Base-by-base conservation (phyloP, 75 land plant species). In the Cunninghamia lanceolata region DNA sequence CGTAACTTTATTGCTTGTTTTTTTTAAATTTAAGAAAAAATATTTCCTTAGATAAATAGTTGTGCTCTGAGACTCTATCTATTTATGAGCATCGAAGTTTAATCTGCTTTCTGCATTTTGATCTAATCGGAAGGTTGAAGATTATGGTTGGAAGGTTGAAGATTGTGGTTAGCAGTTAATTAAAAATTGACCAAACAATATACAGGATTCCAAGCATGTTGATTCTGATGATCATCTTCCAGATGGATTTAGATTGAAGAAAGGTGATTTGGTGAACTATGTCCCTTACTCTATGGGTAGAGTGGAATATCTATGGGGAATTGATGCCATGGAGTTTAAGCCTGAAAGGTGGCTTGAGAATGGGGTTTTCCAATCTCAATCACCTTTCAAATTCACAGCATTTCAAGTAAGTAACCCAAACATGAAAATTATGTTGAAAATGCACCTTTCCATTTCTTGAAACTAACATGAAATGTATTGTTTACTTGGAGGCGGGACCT, bases 401-500 rank as follows among this genome's bases (percentile, higher is more conserved):
- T 92, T 92, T 83, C 93, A 92, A 88, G 93, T 91, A 52, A 35
- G 84, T 17, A 11, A 28, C 13, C n/a, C 19, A 87, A 71, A 34
- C 21, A 30, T 52, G 42, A 83, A 45, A 54, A 30, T 9, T 53
- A 21, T 17, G 35, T 34, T 83, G 25, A 52, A 43, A n/a, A 45
- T 13, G 28, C 13, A 54, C 66, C 63, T 16, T 5, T 19, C 50
- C 1, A 21, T 53, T n/a, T 9, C 63, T 17, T 83, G 56, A 52
- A 83, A 52, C 47, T 30, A 39, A 54, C 21, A 83, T 0, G 9
- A 52, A 2, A 15, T 83, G 40, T 53, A 80, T 80, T 39, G 16
- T 45, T 39, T 83, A 8, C 30, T 17, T 82, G 83, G 92, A 94
- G 96, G 96, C 94, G 0, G 96, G 96, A 1, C 95, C 94, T 28